Base-by-base conservation (phyloP, 2,329 filamentous ascomycete genomes). In the Scedosporium dehoogii region DNA sequence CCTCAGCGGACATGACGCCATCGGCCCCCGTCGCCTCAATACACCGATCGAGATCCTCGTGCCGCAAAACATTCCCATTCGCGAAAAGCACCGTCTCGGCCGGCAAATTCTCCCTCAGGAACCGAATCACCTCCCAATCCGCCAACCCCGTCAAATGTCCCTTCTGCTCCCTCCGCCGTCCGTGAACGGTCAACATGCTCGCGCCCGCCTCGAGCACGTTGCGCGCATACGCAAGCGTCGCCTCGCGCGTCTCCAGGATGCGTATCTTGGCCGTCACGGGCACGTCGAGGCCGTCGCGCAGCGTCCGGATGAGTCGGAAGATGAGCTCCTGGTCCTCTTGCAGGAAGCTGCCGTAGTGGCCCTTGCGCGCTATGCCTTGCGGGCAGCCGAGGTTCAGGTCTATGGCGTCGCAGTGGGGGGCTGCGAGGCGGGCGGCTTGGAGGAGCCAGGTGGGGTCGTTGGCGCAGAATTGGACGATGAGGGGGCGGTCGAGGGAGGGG, bases 401-500 rank as follows among this genome's bases (percentile, higher is more conserved):
- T 3, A 99, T 89, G 6, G 94, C 94, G 73, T 99, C 94, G 74
- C 93, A 97, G 73, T 92, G 90, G 0, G 91, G 90, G 4, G 89
- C 87, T 0, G 91, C 92, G 64, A 87, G 81, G 66, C 83, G 82
- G 0, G 93, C 94, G 0, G 94, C 92, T 29, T 82, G 81, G 58
- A 97, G 85, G 21, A 96, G 81, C 61, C 89, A 85, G n/a, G 89
- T 82, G 0, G 91, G 85, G 64, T 94, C 87, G 74, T 94, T 96
- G 65, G 91, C 90, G 79, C 94, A 99, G 75, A 99, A 99, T 71
- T 99, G 94, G 3, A 97, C 93, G 69, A 97, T 92, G 9, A 97
- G 85, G 0, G 94, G 94, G 5, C 94, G 84, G 74, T 99, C 94
- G 64, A 92, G 79, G 14, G 80, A 71, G 0, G 92, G 89, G 73